These are phyloP conservation scores for Amylocarpus encephaloides DNA, from an alignment of 2,329 filamentous ascomycete genomes.

Conservation along the genomic window DNA sequence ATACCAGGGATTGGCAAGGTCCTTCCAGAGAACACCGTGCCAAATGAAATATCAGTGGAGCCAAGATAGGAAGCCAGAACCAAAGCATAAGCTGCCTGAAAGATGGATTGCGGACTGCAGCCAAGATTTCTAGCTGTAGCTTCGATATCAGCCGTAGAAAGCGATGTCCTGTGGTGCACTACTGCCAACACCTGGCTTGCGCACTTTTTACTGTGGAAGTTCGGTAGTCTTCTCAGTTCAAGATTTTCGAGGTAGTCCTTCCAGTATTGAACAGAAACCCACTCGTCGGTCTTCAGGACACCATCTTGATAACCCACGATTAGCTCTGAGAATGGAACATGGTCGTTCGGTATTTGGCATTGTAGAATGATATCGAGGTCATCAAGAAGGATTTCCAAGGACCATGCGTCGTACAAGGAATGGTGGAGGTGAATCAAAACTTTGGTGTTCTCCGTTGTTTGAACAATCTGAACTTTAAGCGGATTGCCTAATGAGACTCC, in stretches of 20 bases:
- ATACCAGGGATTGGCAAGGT: constrained; percentile 64
- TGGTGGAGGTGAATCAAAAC: constrained; percentile 60
- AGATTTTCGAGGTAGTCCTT: constrained; percentile 54
- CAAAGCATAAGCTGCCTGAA: constrained; percentile 65
- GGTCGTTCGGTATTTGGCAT: constrained; percentile 17
- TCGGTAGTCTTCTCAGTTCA: constrained; percentile 50
- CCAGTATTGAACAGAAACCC: constrained; percentile 60
- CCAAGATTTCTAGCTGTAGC: constrained; percentile 19
- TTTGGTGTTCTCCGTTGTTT: constrained; percentile 19
- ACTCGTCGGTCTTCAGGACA: constrained; percentile 27
- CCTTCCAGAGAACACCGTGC: constrained; percentile 75
- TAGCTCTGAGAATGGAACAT: constrained; percentile 58
- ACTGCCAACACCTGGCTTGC: constrained; percentile 27
- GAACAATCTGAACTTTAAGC: constrained; percentile 51
- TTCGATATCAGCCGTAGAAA: constrained; percentile 25
- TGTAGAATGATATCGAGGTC: constrained; percentile 51
- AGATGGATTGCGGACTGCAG: constrained; percentile 59
- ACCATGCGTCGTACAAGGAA: constrained; percentile 90
- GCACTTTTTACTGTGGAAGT: constrained; percentile 41
- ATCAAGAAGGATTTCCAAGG: constrained; percentile 64
- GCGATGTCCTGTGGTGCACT: constrained; percentile 28
- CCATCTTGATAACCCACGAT: constrained; percentile 40
- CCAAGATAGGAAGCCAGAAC: constrained; percentile 61
- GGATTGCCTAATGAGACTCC: constrained; percentile 42
- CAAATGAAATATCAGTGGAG: constrained; percentile 61